These are phyloP conservation scores for Phycomyces nitens DNA, from an alignment of 192 early-diverging fungal genomes.

Conservation along the genomic window DNA sequence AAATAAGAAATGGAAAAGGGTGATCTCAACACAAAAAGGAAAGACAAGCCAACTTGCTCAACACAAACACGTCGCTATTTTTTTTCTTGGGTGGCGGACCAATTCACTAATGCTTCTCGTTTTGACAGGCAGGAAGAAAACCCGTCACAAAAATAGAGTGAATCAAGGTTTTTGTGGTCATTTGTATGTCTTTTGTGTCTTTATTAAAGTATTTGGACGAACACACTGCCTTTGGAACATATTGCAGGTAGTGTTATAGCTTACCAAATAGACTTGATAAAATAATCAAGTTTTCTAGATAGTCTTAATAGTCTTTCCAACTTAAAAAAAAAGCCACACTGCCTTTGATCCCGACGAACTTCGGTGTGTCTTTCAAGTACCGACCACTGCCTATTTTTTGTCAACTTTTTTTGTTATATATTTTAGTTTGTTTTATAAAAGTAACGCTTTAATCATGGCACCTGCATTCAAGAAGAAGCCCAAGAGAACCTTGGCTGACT, in stretches of 20 bases:
- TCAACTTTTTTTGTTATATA: neutral
- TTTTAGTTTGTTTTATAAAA: neutral
- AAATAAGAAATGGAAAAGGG: slow-evolving; percentile 8
- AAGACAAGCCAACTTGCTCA: slow-evolving; percentile 8
- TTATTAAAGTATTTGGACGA: too few species aligned
- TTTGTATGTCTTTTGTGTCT: neutral
- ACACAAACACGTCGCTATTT: neutral
- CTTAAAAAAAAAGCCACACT: neutral
- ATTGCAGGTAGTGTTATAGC: too few species aligned
- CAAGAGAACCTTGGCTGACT: neutral
- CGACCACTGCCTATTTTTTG: too few species aligned
- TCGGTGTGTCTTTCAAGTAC: too few species aligned
- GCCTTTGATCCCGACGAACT: neutral
- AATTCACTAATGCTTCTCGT: neutral
- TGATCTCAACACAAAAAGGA: slow-evolving; percentile 17
- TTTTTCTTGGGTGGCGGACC: neutral
- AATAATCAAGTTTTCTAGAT: too few species aligned
- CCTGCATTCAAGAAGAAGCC: slow-evolving; percentile 20
- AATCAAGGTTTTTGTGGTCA: neutral
- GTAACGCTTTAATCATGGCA: slow-evolving; percentile 3
- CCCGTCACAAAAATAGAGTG: neutral
- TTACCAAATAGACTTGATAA: too few species aligned
- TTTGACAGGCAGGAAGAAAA: neutral
- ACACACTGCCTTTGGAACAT: too few species aligned
- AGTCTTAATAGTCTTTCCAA: too few species aligned